Evolutionary conservation across 2,329 filamentous ascomycete genomes (phyloP).

Genomic region (Aureobasidium sp.): DNA sequence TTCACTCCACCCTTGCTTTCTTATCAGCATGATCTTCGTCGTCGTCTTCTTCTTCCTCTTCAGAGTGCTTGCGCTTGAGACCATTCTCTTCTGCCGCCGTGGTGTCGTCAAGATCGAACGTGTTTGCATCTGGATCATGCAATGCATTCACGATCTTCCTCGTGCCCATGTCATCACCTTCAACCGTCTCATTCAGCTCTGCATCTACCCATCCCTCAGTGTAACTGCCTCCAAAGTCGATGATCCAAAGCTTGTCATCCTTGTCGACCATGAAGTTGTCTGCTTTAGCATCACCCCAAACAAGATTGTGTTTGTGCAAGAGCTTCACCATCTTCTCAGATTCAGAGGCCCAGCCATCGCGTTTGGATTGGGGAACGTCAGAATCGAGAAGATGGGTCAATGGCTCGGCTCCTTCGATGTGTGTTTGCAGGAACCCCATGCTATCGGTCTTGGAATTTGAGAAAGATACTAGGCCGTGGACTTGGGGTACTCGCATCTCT

Average conservation of each 20-base stretch:
- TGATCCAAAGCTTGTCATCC: background rate
- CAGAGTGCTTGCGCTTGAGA: background rate
- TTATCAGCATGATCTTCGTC: background rate
- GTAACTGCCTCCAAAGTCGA: conserved; percentile 7
- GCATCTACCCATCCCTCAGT: background rate
- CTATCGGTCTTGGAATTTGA: conserved; percentile 14
- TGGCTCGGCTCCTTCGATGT: conserved; percentile 23
- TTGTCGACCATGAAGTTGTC: conserved; percentile 30
- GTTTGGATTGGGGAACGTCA: conserved; percentile 21
- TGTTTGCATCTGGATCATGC: conserved; percentile 20
- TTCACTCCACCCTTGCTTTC: background rate
- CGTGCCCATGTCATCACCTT: conserved; percentile 18
- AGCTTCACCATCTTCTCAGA: conserved; percentile 7
- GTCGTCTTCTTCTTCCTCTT: background rate
- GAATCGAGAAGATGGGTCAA: conserved; percentile 25
- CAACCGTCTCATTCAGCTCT: conserved; percentile 1
- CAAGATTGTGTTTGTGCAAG: conserved; percentile 24
- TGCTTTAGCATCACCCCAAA: conserved; percentile 33
- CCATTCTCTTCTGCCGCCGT: background rate
- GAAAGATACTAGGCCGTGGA: conserved; percentile 23
- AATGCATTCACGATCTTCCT: conserved; percentile 23
- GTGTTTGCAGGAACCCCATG: conserved; percentile 26
- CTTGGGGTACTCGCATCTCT: conserved; percentile 21
- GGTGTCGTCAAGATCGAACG: conserved; percentile 17
- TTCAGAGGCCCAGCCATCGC: conserved; percentile 24